These are phyloP conservation scores for Apiospora phragmitis DNA, from an alignment of 2,329 filamentous ascomycete genomes.

Conservation along the genomic window DNA sequence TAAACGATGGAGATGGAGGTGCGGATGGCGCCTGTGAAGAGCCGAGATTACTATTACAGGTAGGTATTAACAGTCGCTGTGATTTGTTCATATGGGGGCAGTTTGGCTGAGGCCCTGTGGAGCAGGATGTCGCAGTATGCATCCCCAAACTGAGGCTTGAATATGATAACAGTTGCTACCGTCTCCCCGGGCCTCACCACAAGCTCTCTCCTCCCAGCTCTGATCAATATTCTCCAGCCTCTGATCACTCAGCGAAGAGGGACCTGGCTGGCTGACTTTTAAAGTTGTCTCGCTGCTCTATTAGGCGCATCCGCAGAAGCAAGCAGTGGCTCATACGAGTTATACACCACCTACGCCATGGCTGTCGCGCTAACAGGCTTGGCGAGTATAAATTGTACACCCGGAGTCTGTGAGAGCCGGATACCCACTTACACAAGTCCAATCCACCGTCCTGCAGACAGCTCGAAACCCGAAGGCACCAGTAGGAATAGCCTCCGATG, in stretches of 20 bases:
- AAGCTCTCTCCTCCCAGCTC: background rate
- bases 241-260: background rate
- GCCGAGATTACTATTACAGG: slow-evolving; percentile 7
- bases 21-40: slow-evolving; percentile 4
- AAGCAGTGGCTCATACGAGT: slow-evolving; percentile 3
- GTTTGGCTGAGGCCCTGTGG: background rate
- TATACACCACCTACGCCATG: slow-evolving; percentile 7
- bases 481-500: slow-evolving; percentile 5
- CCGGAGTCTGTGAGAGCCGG: background rate
- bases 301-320: slow-evolving; percentile 3
- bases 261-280: background rate
- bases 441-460: background rate
- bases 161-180: background rate
- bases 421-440: background rate
- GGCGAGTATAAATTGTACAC: slow-evolving; percentile 1
- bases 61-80: background rate
- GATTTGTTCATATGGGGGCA: background rate
- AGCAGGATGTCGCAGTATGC: background rate
- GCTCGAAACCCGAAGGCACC: background rate
- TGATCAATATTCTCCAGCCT: background rate
- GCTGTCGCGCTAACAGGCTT: slow-evolving; percentile 3
- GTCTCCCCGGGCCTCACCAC: background rate
- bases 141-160: background rate
- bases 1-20: slow-evolving; percentile 1
- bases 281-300: background rate